phyloP scores from a whole-genome alignment of 306 rosid species.

The Carpinus fangiana region DNA sequence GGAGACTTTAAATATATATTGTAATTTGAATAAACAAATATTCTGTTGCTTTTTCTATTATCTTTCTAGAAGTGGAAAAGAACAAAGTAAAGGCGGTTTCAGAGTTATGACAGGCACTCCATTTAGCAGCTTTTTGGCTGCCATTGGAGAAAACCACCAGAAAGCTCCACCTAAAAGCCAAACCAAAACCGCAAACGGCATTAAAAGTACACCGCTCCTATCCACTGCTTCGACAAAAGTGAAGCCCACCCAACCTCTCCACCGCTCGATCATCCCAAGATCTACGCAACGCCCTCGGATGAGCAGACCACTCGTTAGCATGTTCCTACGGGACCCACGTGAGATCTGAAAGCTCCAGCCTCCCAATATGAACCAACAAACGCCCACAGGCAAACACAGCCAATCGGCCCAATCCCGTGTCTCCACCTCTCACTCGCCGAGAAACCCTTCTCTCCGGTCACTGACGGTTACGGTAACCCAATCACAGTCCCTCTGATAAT shows the following conservation, averaged over 20 bases:
- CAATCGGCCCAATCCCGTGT: background rate
- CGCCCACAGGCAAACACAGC: background rate
- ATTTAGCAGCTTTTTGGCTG: background rate
- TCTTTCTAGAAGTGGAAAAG: too few species aligned
- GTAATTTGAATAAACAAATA: too few species aligned
- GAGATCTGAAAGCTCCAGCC: background rate
- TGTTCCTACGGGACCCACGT: constrained; percentile 12
- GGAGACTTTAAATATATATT: too few species aligned
- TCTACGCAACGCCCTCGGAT: background rate
- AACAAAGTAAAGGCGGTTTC: too few species aligned
- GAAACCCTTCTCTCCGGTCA: constrained; percentile 10
- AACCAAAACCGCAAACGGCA: background rate
- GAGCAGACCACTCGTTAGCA: background rate
- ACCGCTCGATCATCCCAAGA: constrained; percentile 13
- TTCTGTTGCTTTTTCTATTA: too few species aligned
- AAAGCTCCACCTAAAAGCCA: constrained; percentile 18
- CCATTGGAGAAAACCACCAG: constrained; percentile 11
- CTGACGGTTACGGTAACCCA: background rate
- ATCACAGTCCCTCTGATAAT: too few species aligned
- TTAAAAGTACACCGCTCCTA: background rate
- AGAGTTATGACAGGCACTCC: too few species aligned
- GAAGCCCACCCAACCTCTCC: background rate
- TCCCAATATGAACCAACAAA: background rate
- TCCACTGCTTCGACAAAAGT: background rate
- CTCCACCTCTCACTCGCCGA: constrained; percentile 24